Percentiles rank a stretch among this genome's conserved stretches.
phyloP scores from a whole-genome alignment of 2,329 filamentous ascomycete genomes.

The Akanthomyces lecanii region DNA sequence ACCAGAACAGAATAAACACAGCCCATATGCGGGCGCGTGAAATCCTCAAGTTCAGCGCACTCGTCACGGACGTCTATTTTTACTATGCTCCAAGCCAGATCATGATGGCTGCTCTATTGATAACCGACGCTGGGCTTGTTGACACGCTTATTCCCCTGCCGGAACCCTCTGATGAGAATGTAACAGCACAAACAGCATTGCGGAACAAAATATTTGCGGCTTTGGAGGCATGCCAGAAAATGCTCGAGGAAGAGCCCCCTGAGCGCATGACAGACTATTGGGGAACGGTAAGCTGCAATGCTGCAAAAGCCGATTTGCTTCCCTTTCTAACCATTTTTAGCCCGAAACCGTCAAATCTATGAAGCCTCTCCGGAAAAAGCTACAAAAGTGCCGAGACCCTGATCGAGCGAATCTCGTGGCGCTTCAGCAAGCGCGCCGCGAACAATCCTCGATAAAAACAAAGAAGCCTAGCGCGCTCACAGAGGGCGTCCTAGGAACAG shows the following conservation, averaged over 20 bases:
- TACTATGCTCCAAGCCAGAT: conserved; percentile 93
- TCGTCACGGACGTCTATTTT: conserved; percentile 95
- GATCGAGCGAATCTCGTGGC: conserved; percentile 69
- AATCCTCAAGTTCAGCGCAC: conserved; percentile 71
- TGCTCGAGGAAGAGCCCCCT: conserved; percentile 54
- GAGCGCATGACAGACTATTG: conserved; percentile 52
- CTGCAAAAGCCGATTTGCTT: not conserved
- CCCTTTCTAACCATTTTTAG: conserved; percentile 24
- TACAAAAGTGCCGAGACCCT: conserved; percentile 70
- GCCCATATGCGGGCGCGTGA: conserved; percentile 72
- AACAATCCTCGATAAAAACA: conserved; percentile 41
- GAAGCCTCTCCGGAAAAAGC: conserved; percentile 60
- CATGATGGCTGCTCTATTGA: conserved; percentile 74
- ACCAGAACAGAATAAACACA: conserved; percentile 47
- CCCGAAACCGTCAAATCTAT: conserved; percentile 42
- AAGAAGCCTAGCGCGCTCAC: conserved; percentile 34
- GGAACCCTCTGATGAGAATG: conserved; percentile 29
- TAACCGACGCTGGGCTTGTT: conserved; percentile 65
- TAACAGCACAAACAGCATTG: conserved; percentile 24
- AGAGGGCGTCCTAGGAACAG: conserved; percentile 47
- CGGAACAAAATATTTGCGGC: conserved; percentile 47
- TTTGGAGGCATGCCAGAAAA: conserved; percentile 48
- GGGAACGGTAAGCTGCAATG: conserved; percentile 41
- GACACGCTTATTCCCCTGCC: conserved; percentile 43
- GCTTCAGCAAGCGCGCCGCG: conserved; percentile 60